These are phyloP conservation scores for Boletus vinaceobasis DNA, from an alignment of 768 basidiomycete species.

Conservation along the genomic window DNA sequence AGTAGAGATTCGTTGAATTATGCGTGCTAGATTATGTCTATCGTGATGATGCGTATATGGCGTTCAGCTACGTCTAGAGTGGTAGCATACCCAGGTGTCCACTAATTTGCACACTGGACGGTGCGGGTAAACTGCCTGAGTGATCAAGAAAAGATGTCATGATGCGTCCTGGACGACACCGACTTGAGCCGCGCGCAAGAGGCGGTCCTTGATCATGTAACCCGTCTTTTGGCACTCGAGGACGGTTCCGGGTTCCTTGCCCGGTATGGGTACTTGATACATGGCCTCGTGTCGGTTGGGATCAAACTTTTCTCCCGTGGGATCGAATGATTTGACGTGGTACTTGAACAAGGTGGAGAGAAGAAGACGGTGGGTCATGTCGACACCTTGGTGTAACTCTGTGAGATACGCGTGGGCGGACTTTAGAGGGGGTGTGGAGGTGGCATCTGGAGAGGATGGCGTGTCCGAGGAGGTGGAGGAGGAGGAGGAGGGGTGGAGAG, in stretches of 20 bases:
- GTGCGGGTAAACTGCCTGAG: background rate
- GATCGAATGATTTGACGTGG: slow-evolving; percentile 89
- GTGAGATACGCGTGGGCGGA: slow-evolving; percentile 54
- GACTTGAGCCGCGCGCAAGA: slow-evolving; percentile 93
- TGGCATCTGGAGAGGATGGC: slow-evolving; percentile 27
- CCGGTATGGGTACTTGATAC: slow-evolving; percentile 90
- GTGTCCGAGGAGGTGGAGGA: slow-evolving; percentile 25
- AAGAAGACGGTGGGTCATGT: slow-evolving; percentile 87
- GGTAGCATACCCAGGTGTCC: slow-evolving; percentile 16
- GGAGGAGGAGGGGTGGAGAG: slow-evolving; percentile 31
- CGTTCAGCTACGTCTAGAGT: slow-evolving; percentile 28
- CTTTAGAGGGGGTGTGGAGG: slow-evolving; percentile 42
- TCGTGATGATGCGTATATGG: slow-evolving; percentile 26
- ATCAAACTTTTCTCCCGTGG: slow-evolving; percentile 89
- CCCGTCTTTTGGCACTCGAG: slow-evolving; percentile 89
- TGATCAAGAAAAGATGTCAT: slow-evolving; percentile 22
- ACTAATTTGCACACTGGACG: background rate
- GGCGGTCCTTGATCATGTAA: slow-evolving; percentile 91
- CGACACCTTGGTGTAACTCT: slow-evolving; percentile 82
- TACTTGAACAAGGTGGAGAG: slow-evolving; percentile 89
- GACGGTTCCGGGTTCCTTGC: slow-evolving; percentile 84
- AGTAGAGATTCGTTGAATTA: slow-evolving; percentile 84
- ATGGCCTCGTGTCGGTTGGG: slow-evolving; percentile 95
- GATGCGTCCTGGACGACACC: slow-evolving; percentile 80
- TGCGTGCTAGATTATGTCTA: slow-evolving; percentile 37